Percentiles rank a stretch among this genome's conserved stretches.
Conservation (phyloP, 2,329 filamentous ascomycete species). For the Calycina marina region DNA sequence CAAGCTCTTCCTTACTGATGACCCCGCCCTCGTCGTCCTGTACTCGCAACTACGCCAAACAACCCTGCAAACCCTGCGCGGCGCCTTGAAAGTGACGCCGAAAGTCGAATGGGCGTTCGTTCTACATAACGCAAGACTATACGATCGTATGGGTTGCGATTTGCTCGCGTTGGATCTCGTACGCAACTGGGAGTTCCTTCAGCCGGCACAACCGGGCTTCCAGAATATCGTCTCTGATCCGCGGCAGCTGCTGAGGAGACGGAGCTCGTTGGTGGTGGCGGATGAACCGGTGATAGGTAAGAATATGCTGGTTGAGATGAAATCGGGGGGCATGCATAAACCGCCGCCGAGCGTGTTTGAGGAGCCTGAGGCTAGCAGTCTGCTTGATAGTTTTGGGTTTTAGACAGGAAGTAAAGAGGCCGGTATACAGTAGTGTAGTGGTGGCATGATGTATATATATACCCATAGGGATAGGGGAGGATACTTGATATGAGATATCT, state of each 20-base stretch:
- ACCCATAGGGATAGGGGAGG: too few relatives aligned
- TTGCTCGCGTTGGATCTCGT: conserved; percentile 75
- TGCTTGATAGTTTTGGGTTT: conserved; percentile 90
- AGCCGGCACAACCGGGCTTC: conserved; percentile 28
- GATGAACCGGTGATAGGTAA: conserved; percentile 49
- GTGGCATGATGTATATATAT: not conserved
- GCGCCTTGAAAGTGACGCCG: conserved; percentile 68
- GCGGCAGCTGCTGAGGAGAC: conserved; percentile 50
- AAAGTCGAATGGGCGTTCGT: conserved; percentile 80
- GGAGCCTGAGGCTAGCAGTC: conserved; percentile 78
- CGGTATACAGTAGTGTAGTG: not conserved
- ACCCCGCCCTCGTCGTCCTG: conserved; percentile 74
- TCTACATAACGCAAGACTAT: conserved; percentile 69
- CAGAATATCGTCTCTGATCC: conserved; percentile 26
- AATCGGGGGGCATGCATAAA: conserved; percentile 29
- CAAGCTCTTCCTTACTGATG: conserved; percentile 74
- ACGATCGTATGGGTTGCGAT: conserved; percentile 87
- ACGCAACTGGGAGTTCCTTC: conserved; percentile 68
- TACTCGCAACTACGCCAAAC: conserved; percentile 76
- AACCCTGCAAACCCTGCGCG: conserved; percentile 68
- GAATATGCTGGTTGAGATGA: conserved; percentile 28
- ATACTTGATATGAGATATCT: too few relatives aligned
- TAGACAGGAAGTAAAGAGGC: conserved; percentile 25
- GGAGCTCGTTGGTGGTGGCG: conserved; percentile 67
- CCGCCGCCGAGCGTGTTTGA: conserved; percentile 66